Base-by-base conservation (phyloP, 2,329 filamentous ascomycete species). In the Neoarthrinium moseri region DNA sequence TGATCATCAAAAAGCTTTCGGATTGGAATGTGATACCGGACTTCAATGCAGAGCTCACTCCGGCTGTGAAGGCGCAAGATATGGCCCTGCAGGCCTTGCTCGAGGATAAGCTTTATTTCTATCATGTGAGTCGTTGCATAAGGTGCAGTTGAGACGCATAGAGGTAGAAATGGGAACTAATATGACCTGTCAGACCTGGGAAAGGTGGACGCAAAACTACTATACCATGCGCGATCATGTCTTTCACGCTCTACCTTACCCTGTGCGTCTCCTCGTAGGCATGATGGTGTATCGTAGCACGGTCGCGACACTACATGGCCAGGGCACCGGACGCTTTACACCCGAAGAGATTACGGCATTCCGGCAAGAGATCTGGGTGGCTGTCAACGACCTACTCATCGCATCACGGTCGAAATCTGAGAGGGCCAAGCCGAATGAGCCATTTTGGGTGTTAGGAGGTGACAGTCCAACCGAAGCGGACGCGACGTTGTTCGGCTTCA, bases 81-180 rank as follows among this genome's bases (percentile, higher is more conserved):
- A 56, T 81, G 7, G 75, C 71, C 0, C 49, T 84, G 2, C 63
- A 73, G 13, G 73, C 78, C 0, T 52, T 86, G 42, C 48, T 85
- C 20, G 81, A 86, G 61, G 80, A 86, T 17, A 81, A 77, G 58
- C 51, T 82, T 12, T 79, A 77, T 55, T 84, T 84, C 51, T 81
- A 75, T 47, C 66, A 74, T 21, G 73, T 77, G 48, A 29, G 60
- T 57, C 13, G 34, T 20, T 10, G 12, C 18, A 38, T n/a, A n/a
- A n/a, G n/a, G n/a, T n/a, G n/a, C 6, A 24, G 17, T 2, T 3
- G 5, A 21, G 8, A 32, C 12, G 11, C 3, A 21, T 8, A 4
- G 6, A 38, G 22, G 13, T 27, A 15, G n/a, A 2, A 13, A 33
- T 46, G 37, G 36, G 27, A 24, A 38, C 23, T 13, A 30, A 32